A percentile compares a stretch with the other conserved stretches of the same genome.
phyloP scores from a whole-genome alignment of 1,284 basidiomycete genomes.

The Fomitopsis schrenkii region DNA sequence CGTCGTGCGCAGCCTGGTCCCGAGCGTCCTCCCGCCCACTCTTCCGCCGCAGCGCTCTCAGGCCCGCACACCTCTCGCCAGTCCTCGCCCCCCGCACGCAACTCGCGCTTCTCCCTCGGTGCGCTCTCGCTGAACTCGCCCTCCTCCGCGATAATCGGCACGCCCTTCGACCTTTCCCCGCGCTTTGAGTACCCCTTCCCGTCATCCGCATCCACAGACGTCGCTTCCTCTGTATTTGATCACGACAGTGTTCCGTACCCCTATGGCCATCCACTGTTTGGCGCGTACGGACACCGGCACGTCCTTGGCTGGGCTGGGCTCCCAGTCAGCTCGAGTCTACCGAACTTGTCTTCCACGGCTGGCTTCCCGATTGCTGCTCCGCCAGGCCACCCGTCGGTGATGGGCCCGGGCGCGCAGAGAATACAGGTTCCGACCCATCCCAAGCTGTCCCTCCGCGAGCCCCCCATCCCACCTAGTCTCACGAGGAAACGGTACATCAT shows the following conservation, averaged over 20 bases:
- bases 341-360: background rate
- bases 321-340: background rate
- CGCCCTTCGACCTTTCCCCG: constrained; percentile 29
- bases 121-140: constrained; percentile 29
- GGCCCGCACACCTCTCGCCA: background rate
- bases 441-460: constrained; percentile 20
- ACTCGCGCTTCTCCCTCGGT: constrained; percentile 21
- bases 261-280: background rate
- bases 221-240: constrained; percentile 7
- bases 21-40: background rate
- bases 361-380: constrained; percentile 1
- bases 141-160: constrained; percentile 27
- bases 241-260: background rate
- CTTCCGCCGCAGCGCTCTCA: background rate
- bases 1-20: background rate
- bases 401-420: constrained; percentile 10
- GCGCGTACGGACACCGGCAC: background rate
- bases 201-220: constrained; percentile 8
- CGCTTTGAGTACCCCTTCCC: constrained; percentile 34
- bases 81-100: constrained; percentile 10
- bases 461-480: constrained; percentile 27
- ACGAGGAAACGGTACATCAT: constrained; percentile 21
- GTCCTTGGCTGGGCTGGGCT: background rate
- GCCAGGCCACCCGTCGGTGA: background rate
- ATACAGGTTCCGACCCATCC: constrained; percentile 21